These are phyloP conservation scores for Urostyla sp. DNA, from an alignment of 73 alveolate genomes.

Conservation along the genomic window DNA sequence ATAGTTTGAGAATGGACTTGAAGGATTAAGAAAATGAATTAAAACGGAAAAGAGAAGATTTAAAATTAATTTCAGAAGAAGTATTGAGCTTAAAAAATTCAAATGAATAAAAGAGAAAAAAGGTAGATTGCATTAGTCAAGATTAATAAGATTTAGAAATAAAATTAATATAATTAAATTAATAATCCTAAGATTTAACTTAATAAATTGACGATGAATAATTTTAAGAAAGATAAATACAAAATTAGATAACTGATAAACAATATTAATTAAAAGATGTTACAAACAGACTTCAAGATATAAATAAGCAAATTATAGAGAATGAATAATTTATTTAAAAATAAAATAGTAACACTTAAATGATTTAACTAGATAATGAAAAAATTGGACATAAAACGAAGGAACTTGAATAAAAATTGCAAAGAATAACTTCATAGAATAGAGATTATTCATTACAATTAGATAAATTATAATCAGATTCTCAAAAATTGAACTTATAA, in stretches of 20 bases:
- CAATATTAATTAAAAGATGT: constrained; percentile 1
- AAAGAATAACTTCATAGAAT: neutral
- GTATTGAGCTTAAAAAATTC: neutral
- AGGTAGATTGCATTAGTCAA: neutral
- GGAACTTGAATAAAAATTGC: constrained; percentile 12
- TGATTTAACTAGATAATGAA: neutral
- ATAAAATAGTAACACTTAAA: neutral
- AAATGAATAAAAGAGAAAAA: neutral
- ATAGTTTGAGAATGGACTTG: neutral
- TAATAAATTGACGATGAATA: constrained; percentile 31
- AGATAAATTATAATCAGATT: constrained; percentile 10
- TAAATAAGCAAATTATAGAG: neutral
- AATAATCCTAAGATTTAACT: neutral
- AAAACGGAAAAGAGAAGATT: neutral
- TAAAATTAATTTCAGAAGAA: neutral
- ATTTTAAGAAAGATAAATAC: neutral
- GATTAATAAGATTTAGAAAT: neutral
- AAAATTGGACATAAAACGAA: neutral
- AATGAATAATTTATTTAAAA: neutral
- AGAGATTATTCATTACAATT: constrained; percentile 7
- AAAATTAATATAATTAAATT: neutral
- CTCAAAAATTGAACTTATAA: neutral
- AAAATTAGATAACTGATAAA: constrained; percentile 14
- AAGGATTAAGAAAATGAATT: constrained; percentile 11
- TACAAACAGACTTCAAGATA: neutral